Base-by-base conservation (phyloP, 345 rosid species). In the sweet orange (Citrus sinensis) region DNA sequence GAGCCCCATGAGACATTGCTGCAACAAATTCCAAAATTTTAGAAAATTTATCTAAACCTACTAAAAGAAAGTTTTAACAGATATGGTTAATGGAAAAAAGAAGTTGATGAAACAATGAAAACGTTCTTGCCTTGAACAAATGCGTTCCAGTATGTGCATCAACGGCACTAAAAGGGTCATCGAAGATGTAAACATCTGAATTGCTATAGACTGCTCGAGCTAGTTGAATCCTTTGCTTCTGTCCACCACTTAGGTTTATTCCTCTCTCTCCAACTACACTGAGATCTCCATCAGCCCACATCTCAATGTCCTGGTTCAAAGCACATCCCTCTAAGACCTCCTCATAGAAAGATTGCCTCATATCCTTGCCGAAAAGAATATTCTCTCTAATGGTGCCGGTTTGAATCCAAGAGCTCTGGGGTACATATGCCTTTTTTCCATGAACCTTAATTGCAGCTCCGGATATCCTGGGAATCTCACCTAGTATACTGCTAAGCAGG, bases 371-470 rank as follows among this genome's bases (percentile, higher is more conserved):
- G 51, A 91, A 91, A 82, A 88, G 19, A 61, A 94, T 85, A 67
- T 94, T 94, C 72, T 91, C 97, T 81, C 87, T 87, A 16, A 90
- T 82, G 27, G 86, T 91, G 24, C 97, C 88, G 0, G 94, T 91
- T 78, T 89, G 97, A 83, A 89, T 89, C 98, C 98, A 94, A 58
- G 96, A 89, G 49, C 91, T 87, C 79, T 92, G 94, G 13, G 96
- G 88, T 35, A 90, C 92, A 81, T 90, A 90, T 40, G 97, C 94
- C 83, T 84, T 86, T 42, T 76, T 87, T 40, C 92, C 98, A 61
- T 85, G 60, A 8, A 88, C 85, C 77, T 80, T 86, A 63, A 83
- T 85, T 54, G 78, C 88, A 9, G 80, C 88, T 71, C 94, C 94
- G 39, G 90, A 82, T 66, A 81, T 87, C 80, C 85, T 89, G 5